Evolutionary conservation across 202 grass and related monocot genomes (phyloP).

Genomic region (Setaria viridis): DNA sequence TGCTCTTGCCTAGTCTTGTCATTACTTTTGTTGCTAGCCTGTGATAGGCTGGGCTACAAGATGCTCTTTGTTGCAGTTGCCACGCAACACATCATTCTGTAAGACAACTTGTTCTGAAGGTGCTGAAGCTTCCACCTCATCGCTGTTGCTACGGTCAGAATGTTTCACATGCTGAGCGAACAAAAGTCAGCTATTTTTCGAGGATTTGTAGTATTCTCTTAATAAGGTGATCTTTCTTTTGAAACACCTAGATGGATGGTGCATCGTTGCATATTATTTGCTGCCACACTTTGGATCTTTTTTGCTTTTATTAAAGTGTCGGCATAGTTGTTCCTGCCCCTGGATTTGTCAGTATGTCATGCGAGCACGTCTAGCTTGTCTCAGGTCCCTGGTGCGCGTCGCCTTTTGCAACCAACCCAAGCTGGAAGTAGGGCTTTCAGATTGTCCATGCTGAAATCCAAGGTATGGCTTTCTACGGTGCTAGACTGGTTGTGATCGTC

Average conservation of each 20-base stretch:
- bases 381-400: neutral
- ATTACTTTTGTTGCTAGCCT: slow-evolving; percentile 10
- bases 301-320: neutral
- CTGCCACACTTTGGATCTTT: neutral
- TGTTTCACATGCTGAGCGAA: neutral
- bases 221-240: slow-evolving; percentile 6
- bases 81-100: neutral
- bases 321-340: neutral
- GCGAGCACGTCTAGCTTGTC: neutral
- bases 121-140: neutral
- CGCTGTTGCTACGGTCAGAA: neutral
- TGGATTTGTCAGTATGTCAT: neutral
- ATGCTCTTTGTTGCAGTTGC: neutral
- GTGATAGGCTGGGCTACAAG: slow-evolving; percentile 10
- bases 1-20: neutral
- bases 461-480: neutral
- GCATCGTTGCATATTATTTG: slow-evolving; percentile 6
- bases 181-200: neutral
- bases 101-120: neutral
- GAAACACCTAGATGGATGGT: neutral
- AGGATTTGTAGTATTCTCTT: slow-evolving; percentile 16
- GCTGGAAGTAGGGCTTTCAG: neutral
- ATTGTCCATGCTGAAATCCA: neutral
- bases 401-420: slow-evolving; percentile 3
- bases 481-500: neutral